Conservation (phyloP, 345 rosid species). For the Brassica juncea region DNA sequence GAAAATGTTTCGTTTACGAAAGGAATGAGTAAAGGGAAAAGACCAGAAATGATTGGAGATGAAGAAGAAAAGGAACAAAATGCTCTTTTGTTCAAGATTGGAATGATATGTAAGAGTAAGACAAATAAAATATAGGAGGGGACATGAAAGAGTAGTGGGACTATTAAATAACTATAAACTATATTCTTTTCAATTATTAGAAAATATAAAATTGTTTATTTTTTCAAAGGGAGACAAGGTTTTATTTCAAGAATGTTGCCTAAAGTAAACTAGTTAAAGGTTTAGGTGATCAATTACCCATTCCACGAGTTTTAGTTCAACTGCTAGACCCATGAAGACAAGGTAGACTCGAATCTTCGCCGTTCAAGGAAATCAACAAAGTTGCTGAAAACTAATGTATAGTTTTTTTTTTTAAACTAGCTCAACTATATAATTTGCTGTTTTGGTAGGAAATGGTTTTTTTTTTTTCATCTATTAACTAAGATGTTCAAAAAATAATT, state of each 20-base stretch:
- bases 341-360: neutral
- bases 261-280: conserved; percentile 1
- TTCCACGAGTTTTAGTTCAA: conserved; percentile 1
- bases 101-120: conserved; percentile 41
- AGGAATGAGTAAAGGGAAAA: neutral
- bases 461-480: neutral
- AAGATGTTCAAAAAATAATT: neutral
- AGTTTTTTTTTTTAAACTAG: neutral
- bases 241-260: neutral
- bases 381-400: neutral
- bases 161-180: conserved; percentile 7
- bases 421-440: neutral
- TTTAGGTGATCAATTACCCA: neutral
- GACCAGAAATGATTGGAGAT: conserved; percentile 11
- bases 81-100: conserved; percentile 27
- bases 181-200: conserved; percentile 30
- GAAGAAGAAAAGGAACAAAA: conserved; percentile 37
- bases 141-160: conserved; percentile 41
- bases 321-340: neutral
- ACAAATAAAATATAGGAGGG: conserved; percentile 26
- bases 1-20: neutral
- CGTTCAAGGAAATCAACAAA: neutral
- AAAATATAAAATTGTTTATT: conserved; percentile 15
- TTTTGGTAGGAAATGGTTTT: neutral
- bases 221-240: neutral